phyloP scores from a whole-genome alignment of 257 asterid genomes.

The Salvia splendens region DNA sequence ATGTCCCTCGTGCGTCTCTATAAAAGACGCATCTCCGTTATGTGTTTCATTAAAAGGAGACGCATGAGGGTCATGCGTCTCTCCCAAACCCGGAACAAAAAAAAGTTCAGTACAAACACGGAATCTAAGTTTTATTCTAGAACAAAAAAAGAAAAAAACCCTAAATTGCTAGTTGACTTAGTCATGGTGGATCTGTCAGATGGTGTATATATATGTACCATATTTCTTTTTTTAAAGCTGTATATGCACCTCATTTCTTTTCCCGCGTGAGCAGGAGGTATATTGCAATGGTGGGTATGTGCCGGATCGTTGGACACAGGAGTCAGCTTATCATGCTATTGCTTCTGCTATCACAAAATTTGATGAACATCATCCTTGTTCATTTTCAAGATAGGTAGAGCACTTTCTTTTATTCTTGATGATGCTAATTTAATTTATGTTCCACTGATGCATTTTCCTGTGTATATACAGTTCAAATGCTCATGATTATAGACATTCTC shows the following conservation, averaged over 20 bases:
- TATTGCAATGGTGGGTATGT: conserved; percentile 82
- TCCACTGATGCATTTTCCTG: conserved; percentile 18
- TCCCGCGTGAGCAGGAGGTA: conserved; percentile 59
- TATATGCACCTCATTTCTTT: not conserved
- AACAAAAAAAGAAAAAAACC: too few species aligned
- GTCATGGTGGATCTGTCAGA: conserved; percentile 9
- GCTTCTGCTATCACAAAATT: conserved; percentile 76
- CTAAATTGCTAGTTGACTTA: conserved; percentile 16
- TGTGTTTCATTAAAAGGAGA: too few species aligned
- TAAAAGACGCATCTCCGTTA: too few species aligned
- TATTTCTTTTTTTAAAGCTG: too few species aligned
- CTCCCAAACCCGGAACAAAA: too few species aligned
- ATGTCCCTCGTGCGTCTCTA: too few species aligned
- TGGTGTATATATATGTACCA: not conserved
- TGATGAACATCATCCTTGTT: conserved; percentile 77
- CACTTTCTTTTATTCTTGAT: conserved; percentile 3
- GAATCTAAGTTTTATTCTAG: too few species aligned
- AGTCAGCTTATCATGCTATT: conserved; percentile 67
- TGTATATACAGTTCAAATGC: conserved; percentile 34
- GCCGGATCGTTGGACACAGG: conserved; percentile 73
- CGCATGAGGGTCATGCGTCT: too few species aligned
- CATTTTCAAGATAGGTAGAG: conserved; percentile 49
- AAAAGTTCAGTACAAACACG: too few species aligned
- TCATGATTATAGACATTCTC: conserved; percentile 36
- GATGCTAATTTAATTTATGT: conserved; percentile 16